These are phyloP conservation scores for Pouteria glomerata DNA, from an alignment of 148 eudicot genomes.

Conservation along the genomic window DNA sequence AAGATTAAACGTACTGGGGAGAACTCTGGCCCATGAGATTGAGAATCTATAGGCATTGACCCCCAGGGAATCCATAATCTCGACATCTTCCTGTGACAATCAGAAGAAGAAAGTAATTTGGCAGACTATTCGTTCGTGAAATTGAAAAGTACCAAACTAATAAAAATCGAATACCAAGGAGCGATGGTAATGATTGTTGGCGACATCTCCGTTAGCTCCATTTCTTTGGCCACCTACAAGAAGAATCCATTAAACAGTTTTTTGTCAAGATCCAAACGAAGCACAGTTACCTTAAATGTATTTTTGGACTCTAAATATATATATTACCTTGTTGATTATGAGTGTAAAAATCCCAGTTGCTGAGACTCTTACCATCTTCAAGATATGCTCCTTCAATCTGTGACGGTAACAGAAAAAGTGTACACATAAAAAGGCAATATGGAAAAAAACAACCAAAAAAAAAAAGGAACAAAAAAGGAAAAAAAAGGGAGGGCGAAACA, in stretches of 20 bases:
- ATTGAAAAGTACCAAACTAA: not conserved
- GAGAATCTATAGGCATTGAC: constrained; percentile 77
- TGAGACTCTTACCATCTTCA: constrained; percentile 65
- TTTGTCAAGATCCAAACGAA: not conserved
- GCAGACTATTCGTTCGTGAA: not conserved
- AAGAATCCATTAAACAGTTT: not conserved
- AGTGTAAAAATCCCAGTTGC: constrained; percentile 65
- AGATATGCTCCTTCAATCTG: constrained; percentile 63
- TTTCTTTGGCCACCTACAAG: constrained; percentile 33
- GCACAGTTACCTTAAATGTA: not conserved
- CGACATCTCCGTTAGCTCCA: constrained; percentile 58
- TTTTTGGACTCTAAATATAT: not conserved
- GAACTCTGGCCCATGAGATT: constrained; percentile 75
- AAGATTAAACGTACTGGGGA: constrained; percentile 56
- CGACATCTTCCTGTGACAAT: constrained; percentile 64
- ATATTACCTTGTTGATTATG: constrained; percentile 27
- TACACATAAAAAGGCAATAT: too few species aligned
- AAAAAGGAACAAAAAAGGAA: not conserved
- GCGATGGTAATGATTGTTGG: constrained; percentile 74
- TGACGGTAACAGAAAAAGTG: not conserved
- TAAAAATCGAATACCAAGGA: constrained; percentile 39
- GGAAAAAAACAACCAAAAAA: not conserved
- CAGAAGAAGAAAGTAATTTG: not conserved
- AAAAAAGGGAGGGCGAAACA: not conserved
- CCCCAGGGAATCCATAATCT: constrained; percentile 58